Percentiles rank a stretch among this genome's conserved stretches.
Evolutionary conservation across 2,329 filamentous ascomycete genomes (phyloP).

Genomic region (Talaromyces funiculosus): DNA sequence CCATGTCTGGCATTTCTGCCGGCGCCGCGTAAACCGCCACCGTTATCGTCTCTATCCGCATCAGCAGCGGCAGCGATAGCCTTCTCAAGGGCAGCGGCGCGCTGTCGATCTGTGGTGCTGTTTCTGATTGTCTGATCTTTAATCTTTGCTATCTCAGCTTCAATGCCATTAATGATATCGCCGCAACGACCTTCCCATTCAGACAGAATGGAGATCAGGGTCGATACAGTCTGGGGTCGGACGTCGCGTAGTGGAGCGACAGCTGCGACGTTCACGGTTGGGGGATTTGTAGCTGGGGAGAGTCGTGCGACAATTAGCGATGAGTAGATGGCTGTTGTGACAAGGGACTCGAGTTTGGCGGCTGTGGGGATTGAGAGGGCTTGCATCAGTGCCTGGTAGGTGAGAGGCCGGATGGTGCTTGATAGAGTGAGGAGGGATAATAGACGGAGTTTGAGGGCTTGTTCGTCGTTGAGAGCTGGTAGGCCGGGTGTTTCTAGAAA

Average conservation of each 20-base stretch:
- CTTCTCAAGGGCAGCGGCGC: slow-evolving; percentile 46
- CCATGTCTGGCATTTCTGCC: slow-evolving; percentile 12
- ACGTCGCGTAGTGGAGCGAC: slow-evolving; percentile 84
- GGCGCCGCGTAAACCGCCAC: slow-evolving; percentile 2
- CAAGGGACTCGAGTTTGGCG: slow-evolving; percentile 73
- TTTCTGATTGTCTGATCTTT: slow-evolving; percentile 53
- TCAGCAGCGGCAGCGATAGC: slow-evolving; percentile 41
- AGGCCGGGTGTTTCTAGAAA: slow-evolving; percentile 50
- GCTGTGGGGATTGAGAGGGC: slow-evolving; percentile 62
- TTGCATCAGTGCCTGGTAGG: slow-evolving; percentile 63
- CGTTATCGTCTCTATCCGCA: slow-evolving; percentile 17
- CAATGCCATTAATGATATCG: slow-evolving; percentile 66
- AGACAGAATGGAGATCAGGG: slow-evolving; percentile 62
- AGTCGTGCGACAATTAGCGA: slow-evolving; percentile 77
- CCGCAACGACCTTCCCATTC: slow-evolving; percentile 77
- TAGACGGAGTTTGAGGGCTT: slow-evolving; percentile 80
- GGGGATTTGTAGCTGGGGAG: slow-evolving; percentile 74
- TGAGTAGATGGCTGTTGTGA: slow-evolving; percentile 82
- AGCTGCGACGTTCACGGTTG: slow-evolving; percentile 69
- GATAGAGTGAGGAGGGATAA: slow-evolving; percentile 82
- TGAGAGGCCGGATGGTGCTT: slow-evolving; percentile 60
- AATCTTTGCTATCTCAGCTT: slow-evolving; percentile 66
- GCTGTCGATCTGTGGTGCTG: slow-evolving; percentile 46
- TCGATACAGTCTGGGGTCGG: slow-evolving; percentile 63
- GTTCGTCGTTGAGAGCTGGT: slow-evolving; percentile 65